A percentile compares a stretch with the other conserved stretches of the same genome.
Conservation (phyloP, 441 rosid genomes). For the Gossypium trilobum region DNA sequence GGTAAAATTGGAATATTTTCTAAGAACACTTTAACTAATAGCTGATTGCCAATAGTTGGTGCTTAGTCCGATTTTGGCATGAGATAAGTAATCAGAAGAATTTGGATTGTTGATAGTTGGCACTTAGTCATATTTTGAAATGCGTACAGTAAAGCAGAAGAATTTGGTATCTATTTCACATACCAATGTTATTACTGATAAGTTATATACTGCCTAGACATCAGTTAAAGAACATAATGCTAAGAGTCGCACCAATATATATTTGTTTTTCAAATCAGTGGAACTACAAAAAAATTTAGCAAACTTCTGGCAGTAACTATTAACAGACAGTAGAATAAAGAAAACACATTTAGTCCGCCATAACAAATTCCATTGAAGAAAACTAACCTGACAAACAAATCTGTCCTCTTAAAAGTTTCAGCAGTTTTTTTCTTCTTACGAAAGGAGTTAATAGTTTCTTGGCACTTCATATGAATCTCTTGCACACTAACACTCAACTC, state of each 20-base stretch:
- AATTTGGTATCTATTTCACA: background rate
- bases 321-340: background rate
- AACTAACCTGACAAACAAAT: constrained; percentile 59
- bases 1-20: background rate
- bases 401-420: constrained; percentile 36
- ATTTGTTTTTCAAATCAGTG: background rate
- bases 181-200: background rate
- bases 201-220: background rate
- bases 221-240: background rate
- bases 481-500: constrained; percentile 46
- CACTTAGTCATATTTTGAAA: too few relatives aligned
- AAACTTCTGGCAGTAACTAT: background rate
- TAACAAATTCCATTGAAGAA: constrained; percentile 9
- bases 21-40: background rate
- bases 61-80: background rate
- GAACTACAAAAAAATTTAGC: background rate
- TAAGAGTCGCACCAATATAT: background rate
- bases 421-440: constrained; percentile 47
- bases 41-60: background rate
- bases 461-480: constrained; percentile 61
- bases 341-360: background rate
- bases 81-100: background rate
- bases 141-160: background rate
- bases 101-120: too few relatives aligned
- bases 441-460: constrained; percentile 38